Evolutionary conservation across 768 basidiomycete species (phyloP).

Genomic region (Suillus plorans): DNA sequence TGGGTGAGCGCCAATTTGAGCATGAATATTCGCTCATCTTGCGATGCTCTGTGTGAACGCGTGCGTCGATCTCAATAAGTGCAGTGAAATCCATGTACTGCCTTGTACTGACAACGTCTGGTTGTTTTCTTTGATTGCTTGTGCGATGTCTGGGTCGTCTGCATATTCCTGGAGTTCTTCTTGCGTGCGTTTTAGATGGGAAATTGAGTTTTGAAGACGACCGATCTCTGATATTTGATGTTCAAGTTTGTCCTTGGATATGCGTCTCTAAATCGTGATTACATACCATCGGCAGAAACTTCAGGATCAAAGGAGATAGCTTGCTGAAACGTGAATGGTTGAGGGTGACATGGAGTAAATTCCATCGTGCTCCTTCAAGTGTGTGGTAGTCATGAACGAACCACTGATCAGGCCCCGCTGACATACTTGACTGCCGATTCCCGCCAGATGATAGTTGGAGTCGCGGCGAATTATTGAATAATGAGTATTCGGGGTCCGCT

Average conservation of each 20-base stretch:
- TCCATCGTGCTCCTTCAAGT: conserved; percentile 44
- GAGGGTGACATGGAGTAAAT: conserved; percentile 62
- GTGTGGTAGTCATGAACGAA: neutral
- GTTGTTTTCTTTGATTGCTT: conserved; percentile 71
- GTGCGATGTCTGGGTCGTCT: conserved; percentile 55
- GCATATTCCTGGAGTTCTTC: conserved; percentile 47
- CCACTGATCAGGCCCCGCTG: too few species aligned
- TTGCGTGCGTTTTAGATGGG: conserved; percentile 64
- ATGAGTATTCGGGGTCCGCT: neutral
- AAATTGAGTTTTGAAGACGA: conserved; percentile 70
- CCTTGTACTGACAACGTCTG: conserved; percentile 51
- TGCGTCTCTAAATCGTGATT: conserved; percentile 1
- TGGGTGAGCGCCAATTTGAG: conserved; percentile 62
- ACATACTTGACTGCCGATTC: too few species aligned
- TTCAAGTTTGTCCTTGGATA: neutral
- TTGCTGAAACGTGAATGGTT: conserved; percentile 59
- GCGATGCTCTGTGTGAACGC: conserved; percentile 57
- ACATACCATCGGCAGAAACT: conserved; percentile 68
- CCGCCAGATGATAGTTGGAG: too few species aligned
- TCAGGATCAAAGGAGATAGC: conserved; percentile 64
- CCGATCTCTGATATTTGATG: conserved; percentile 56
- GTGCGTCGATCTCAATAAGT: conserved; percentile 7
- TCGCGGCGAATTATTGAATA: neutral
- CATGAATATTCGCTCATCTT: conserved; percentile 73
- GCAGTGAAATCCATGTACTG: conserved; percentile 7